Conservation (phyloP, 23 red algal species). For the Gracilaria domingensis region DNA sequence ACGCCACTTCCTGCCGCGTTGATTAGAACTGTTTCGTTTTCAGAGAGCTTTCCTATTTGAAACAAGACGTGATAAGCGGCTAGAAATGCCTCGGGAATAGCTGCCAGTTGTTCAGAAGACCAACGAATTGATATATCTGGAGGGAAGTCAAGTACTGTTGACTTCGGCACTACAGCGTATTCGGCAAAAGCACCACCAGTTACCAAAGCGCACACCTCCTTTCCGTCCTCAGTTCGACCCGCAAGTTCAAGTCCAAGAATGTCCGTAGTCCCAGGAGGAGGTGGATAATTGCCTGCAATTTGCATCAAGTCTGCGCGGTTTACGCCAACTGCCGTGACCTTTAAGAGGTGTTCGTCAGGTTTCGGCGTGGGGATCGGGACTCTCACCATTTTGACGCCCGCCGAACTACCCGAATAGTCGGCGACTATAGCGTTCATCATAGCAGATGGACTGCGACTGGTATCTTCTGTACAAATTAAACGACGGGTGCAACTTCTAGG, state of each 20-base stretch:
- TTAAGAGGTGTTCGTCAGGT: slow-evolving; percentile 67
- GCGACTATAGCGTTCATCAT: slow-evolving; percentile 52
- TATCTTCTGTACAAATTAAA: background rate
- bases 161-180: slow-evolving; percentile 62
- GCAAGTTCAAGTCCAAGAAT: slow-evolving; percentile 87
- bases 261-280: slow-evolving; percentile 79
- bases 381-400: slow-evolving; percentile 17
- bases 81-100: slow-evolving; percentile 85
- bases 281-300: slow-evolving; percentile 84
- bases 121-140: slow-evolving; percentile 28
- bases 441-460: background rate
- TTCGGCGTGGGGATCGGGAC: slow-evolving; percentile 38
- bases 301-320: slow-evolving; percentile 94
- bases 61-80: slow-evolving; percentile 90
- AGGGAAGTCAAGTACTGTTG: slow-evolving; percentile 51
- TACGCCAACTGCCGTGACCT: slow-evolving; percentile 75
- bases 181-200: slow-evolving; percentile 89
- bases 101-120: slow-evolving; percentile 69
- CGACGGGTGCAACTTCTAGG: background rate
- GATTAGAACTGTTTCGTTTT: slow-evolving; percentile 81
- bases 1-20: slow-evolving; percentile 89
- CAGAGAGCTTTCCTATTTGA: slow-evolving; percentile 51
- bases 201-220: slow-evolving; percentile 79
- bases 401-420: slow-evolving; percentile 10
- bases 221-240: slow-evolving; percentile 61